Evolutionary conservation across 2,329 filamentous ascomycete species (phyloP), one percentile per base, ranked within the genome.

Genomic region (Coccinonectria pachysandricola): DNA sequence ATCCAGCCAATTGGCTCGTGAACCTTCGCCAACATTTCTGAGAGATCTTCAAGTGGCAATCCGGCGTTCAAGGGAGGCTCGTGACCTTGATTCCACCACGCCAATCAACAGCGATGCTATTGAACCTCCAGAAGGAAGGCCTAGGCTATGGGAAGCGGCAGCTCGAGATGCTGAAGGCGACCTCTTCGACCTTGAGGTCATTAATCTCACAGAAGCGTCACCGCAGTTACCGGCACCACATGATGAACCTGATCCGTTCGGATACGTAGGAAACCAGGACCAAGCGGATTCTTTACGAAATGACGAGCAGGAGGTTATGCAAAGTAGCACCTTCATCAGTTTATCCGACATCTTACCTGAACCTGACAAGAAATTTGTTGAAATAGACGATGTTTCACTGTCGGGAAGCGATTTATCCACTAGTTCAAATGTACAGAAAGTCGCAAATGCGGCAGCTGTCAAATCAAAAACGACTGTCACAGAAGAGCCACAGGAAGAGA

Each of bases 1-100:
- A 0, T 87, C 80, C 2, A 92, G 85, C 49, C 85, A 93, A 49
- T 57, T 93, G 13, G 79, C 77, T 9, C 60, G 68, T 28, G 80
- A 85, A 30, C 73, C 85, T 18, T 82, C 79, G 0, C 79, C 80
- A 0, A 69, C 68, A 0, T 66, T 76, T 13, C 51, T 82, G 10
- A 64, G 67, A 15, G 68, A 80, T 23, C 52, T 82, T 12, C 73
- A 81, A 27, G 48, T 61, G 27, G 76, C 75, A 2, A 66, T 81
- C 36, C 64, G 63, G 35, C 61, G 60, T 19, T 82, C 77, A 0
- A 77, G 73, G 16, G 32, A 46, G 2, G 42, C 53, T 10, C 49
- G 55, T 4, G 39, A 57, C 12, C 50, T 64, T 22, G 50, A 57
- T 2, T 62, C 64, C 23, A 47, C 34, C 18, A 61, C 49, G 2